Evolutionary conservation across 371 early-diverging fungal genomes (phyloP).

Genomic region (Mucor racemosus): DNA sequence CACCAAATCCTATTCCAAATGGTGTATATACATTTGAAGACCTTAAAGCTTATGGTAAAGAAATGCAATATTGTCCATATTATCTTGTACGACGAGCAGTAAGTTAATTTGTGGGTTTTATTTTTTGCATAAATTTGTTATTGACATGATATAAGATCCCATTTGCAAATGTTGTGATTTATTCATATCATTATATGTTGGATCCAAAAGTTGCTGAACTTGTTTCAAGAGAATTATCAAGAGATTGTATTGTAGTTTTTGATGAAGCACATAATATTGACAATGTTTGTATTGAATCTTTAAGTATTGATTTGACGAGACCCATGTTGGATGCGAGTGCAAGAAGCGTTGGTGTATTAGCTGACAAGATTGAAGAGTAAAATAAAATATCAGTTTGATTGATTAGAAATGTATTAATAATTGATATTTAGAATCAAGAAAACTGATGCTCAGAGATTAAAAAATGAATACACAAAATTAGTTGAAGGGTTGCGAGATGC

Average conservation of each 20-base stretch:
- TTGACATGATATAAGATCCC: constrained; percentile 60
- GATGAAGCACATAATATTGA: constrained; percentile 99
- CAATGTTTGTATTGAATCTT: constrained; percentile 98
- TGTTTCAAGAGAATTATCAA: constrained; percentile 93
- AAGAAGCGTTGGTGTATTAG: constrained; percentile 73
- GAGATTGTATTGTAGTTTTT: constrained; percentile 97
- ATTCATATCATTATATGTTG: constrained; percentile 98
- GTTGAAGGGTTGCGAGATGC: constrained; percentile 91
- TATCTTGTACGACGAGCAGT: constrained; percentile 91
- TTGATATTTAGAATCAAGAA: constrained; percentile 70
- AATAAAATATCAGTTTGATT: constrained; percentile 6
- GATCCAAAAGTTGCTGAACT: constrained; percentile 99
- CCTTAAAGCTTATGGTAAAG: constrained; percentile 77
- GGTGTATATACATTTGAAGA: constrained; percentile 98
- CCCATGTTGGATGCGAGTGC: constrained; percentile 92
- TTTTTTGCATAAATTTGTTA: neutral
- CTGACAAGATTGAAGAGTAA: constrained; percentile 75
- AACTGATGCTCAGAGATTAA: constrained; percentile 85
- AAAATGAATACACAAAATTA: constrained; percentile 85
- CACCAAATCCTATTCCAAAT: constrained; percentile 74
- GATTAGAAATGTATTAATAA: neutral
- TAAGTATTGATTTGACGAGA: constrained; percentile 93
- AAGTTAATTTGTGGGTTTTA: constrained; percentile 16
- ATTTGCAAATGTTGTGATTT: constrained; percentile 97
- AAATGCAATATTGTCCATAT: constrained; percentile 93